Conservation (phyloP, 2,329 filamentous ascomycete genomes). For the Colletotrichum phormii region DNA sequence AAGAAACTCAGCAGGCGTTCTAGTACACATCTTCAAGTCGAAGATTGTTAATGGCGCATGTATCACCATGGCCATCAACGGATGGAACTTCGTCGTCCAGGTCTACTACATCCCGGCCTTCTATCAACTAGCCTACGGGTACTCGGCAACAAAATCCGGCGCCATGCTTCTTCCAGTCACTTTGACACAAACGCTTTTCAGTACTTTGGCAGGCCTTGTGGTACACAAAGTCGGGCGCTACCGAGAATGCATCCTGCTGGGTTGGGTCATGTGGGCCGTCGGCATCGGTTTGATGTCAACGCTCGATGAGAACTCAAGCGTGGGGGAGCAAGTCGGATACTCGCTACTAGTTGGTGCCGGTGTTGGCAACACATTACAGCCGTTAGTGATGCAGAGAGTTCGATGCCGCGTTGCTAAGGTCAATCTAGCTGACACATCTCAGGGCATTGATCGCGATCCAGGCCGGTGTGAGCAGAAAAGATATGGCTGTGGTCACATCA, state of each 20-base stretch:
- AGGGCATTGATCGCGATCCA: slow-evolving; percentile 65
- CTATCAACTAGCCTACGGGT: slow-evolving; percentile 59
- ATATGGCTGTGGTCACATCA: slow-evolving; percentile 58
- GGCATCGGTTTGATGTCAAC: slow-evolving; percentile 66
- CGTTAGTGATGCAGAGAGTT: slow-evolving; percentile 44
- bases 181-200: slow-evolving; percentile 58
- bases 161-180: slow-evolving; percentile 56
- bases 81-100: slow-evolving; percentile 70
- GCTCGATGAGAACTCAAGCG: slow-evolving; percentile 56
- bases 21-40: slow-evolving; percentile 65
- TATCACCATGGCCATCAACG: slow-evolving; percentile 68
- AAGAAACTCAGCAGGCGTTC: slow-evolving; percentile 30
- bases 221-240: slow-evolving; percentile 65
- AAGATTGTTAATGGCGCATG: slow-evolving; percentile 66
- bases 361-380: slow-evolving; percentile 64
- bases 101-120: slow-evolving; percentile 61
- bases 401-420: not conserved
- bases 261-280: slow-evolving; percentile 63
- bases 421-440: slow-evolving; percentile 15
- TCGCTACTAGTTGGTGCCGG: slow-evolving; percentile 63
- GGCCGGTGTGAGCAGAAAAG: slow-evolving; percentile 62
- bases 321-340: slow-evolving; percentile 67
- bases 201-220: slow-evolving; percentile 62
- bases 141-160: slow-evolving; percentile 54
- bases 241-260: slow-evolving; percentile 64